A percentile compares a stretch with the other conserved stretches of the same genome.
phyloP scores from a whole-genome alignment of 2,329 filamentous ascomycete species.

The Colletotrichum salicis region DNA sequence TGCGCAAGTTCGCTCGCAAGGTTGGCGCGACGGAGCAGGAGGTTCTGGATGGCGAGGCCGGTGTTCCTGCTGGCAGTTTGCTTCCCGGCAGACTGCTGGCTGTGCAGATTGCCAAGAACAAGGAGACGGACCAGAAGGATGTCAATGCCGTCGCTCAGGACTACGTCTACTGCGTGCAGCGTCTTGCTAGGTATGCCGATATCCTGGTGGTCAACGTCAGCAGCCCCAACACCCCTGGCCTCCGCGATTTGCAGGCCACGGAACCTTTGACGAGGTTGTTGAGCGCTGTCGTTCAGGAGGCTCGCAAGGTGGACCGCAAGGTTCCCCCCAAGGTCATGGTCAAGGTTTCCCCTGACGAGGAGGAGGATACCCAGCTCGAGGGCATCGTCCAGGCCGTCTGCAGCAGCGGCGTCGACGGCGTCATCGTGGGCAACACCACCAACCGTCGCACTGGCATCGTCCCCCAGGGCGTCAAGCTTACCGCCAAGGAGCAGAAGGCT shows the following conservation, averaged over 20 bases:
- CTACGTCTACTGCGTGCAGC: slow-evolving; percentile 90
- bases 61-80: slow-evolving; percentile 85
- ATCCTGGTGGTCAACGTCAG: slow-evolving; percentile 98
- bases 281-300: slow-evolving; percentile 83
- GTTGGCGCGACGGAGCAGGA: slow-evolving; percentile 76
- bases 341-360: slow-evolving; percentile 96
- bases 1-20: slow-evolving; percentile 79
- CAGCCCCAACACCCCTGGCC: slow-evolving; percentile 92
- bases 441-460: slow-evolving; percentile 80
- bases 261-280: slow-evolving; percentile 86
- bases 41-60: slow-evolving; percentile 81
- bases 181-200: slow-evolving; percentile 88
- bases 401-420: slow-evolving; percentile 87
- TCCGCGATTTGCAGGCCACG: slow-evolving; percentile 85
- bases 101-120: slow-evolving; percentile 98
- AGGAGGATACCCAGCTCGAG: slow-evolving; percentile 82
- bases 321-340: slow-evolving; percentile 90
- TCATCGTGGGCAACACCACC: slow-evolving; percentile 98
- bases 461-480: slow-evolving; percentile 73
- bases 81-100: slow-evolving; percentile 79
- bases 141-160: slow-evolving; percentile 82
- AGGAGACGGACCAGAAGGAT: slow-evolving; percentile 85
- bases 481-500: slow-evolving; percentile 72
- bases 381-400: slow-evolving; percentile 90
- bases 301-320: slow-evolving; percentile 73